A percentile compares a stretch with the other conserved stretches of the same genome.
Conservation (phyloP, 768 basidiomycete genomes). For the Leccinellum rugosiceps region DNA sequence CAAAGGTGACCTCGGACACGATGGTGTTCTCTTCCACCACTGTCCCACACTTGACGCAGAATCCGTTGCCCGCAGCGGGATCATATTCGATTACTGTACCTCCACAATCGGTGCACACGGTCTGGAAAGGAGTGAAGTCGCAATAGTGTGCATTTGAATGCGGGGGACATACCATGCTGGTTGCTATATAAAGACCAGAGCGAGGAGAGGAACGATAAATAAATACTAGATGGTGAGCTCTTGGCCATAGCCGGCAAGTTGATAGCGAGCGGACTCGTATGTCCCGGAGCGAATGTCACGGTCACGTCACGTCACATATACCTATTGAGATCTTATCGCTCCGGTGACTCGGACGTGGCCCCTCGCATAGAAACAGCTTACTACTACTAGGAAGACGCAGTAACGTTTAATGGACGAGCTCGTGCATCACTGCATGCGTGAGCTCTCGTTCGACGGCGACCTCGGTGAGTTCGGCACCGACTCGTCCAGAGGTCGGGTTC, state of each 20-base stretch:
- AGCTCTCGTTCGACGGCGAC: constrained; percentile 89
- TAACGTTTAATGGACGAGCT: constrained; percentile 70
- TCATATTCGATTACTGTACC: constrained; percentile 86
- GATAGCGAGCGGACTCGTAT: background rate
- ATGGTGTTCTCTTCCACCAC: constrained; percentile 93
- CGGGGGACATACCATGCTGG: constrained; percentile 18
- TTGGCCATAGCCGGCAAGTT: background rate
- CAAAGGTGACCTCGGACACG: constrained; percentile 91
- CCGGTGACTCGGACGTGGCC: background rate
- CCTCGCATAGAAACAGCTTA: background rate
- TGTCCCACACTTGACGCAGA: constrained; percentile 82
- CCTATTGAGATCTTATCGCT: constrained; percentile 8
- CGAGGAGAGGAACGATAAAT: background rate
- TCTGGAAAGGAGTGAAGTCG: constrained; percentile 32
- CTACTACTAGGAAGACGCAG: background rate
- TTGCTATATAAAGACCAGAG: too few species aligned
- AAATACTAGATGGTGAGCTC: background rate
- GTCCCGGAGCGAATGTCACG: background rate
- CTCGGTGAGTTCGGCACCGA: constrained; percentile 56
- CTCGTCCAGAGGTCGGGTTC: constrained; percentile 35
- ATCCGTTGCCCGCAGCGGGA: constrained; percentile 77
- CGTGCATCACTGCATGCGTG: constrained; percentile 77
- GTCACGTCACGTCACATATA: constrained; percentile 14
- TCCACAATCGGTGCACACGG: constrained; percentile 73
- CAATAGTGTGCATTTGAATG: background rate